These are phyloP conservation scores for Fusarium sp. DNA, from an alignment of 2,329 filamentous ascomycete species.

Conservation along the genomic window DNA sequence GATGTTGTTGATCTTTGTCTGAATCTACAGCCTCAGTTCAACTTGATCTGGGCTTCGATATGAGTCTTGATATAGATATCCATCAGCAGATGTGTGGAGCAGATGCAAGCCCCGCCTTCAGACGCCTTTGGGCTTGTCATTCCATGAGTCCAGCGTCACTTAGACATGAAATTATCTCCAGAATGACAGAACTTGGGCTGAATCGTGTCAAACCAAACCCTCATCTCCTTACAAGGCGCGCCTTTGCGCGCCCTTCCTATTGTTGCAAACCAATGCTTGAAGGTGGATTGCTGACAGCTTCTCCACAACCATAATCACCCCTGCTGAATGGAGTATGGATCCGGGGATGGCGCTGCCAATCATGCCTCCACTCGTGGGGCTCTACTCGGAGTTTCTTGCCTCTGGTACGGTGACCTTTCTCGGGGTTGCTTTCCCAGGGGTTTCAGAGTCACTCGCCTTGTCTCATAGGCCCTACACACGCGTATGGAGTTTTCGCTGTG, in stretches of 20 bases:
- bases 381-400: not conserved
- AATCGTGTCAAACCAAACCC: not conserved
- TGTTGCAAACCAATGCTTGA: not conserved
- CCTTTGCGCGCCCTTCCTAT: not conserved
- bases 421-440: not conserved
- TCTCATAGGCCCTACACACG: not conserved
- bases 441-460: not conserved
- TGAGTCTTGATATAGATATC: slow-evolving; percentile 1
- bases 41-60: not conserved
- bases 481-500: not conserved
- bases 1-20: not conserved
- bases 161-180: not conserved
- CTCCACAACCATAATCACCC: not conserved
- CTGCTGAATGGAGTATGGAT: not conserved
- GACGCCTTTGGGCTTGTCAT: slow-evolving; percentile 5
- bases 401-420: not conserved
- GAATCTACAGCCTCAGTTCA: not conserved
- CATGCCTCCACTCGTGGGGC: not conserved
- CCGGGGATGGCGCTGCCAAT: not conserved
- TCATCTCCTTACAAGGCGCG: not conserved
- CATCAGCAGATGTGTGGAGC: not conserved
- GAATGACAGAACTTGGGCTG: not conserved
- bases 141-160: not conserved
- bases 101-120: not conserved
- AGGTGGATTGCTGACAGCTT: not conserved